Conservation (phyloP, 768 basidiomycete genomes). For the Leccinellum luteum region DNA sequence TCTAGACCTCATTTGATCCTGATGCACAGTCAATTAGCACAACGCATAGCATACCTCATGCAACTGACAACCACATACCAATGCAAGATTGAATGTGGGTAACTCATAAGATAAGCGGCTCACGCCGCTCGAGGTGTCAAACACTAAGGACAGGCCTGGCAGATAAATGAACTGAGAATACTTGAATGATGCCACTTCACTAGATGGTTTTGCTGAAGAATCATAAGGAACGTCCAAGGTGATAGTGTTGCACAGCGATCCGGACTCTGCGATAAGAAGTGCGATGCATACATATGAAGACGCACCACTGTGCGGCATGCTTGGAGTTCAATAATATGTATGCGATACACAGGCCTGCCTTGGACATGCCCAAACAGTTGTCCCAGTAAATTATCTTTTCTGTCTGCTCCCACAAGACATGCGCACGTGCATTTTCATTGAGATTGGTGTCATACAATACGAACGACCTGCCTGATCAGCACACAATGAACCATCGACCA, state of each 20-base stretch:
- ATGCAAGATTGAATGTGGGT: neutral
- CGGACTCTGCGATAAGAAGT: too few relatives aligned
- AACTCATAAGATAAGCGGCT: neutral
- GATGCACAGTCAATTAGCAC: neutral
- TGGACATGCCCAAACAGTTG: too few relatives aligned
- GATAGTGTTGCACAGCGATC: neutral
- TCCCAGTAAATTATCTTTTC: too few relatives aligned
- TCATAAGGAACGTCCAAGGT: neutral
- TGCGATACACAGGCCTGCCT: too few relatives aligned
- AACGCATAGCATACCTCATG: neutral
- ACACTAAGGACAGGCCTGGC: neutral
- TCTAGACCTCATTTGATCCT: neutral
- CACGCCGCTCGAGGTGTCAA: neutral
- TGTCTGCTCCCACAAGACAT: too few relatives aligned
- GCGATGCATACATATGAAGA: too few relatives aligned
- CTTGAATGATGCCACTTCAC: neutral
- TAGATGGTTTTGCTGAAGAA: neutral
- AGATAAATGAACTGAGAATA: neutral
- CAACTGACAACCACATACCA: neutral
- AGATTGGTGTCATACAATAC: too few relatives aligned
- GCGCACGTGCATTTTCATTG: too few relatives aligned
- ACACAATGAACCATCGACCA: too few relatives aligned
- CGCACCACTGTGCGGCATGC: too few relatives aligned
- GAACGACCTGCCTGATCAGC: too few relatives aligned
- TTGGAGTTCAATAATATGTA: too few relatives aligned